phyloP scores from a whole-genome alignment of 495 filamentous ascomycete species.

The Cercophora scortea region DNA sequence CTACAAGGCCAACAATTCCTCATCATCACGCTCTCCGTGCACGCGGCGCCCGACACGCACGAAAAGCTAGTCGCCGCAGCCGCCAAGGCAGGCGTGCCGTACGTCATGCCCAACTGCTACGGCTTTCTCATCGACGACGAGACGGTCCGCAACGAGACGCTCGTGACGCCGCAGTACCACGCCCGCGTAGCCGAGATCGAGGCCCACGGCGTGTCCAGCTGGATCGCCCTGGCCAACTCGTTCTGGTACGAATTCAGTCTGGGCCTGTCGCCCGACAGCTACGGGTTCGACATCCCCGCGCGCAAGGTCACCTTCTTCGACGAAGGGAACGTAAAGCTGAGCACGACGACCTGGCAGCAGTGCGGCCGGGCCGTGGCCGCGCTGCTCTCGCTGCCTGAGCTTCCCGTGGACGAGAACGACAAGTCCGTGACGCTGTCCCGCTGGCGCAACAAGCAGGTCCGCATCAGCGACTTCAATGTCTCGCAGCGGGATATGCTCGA shows the following conservation, averaged over 20 bases:
- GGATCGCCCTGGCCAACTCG: constrained; percentile 30
- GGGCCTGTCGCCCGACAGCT: constrained; percentile 10
- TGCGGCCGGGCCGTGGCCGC: constrained; percentile 31
- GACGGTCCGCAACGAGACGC: constrained; percentile 9
- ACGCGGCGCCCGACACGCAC: constrained; percentile 24
- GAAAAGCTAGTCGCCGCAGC: constrained; percentile 50
- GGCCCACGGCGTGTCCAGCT: constrained; percentile 20
- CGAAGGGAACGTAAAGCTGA: constrained; percentile 25
- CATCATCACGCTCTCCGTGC: constrained; percentile 48
- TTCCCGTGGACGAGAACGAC: constrained; percentile 38
- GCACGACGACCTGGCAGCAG: constrained; percentile 31
- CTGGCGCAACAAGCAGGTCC: constrained; percentile 33
- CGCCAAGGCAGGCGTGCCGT: constrained; percentile 50
- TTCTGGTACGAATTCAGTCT: constrained; percentile 43
- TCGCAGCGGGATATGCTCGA: constrained; percentile 43
- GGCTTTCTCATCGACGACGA: constrained; percentile 35
- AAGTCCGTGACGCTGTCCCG: constrained; percentile 14
- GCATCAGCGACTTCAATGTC: constrained; percentile 33
- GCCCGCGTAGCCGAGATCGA: constrained; percentile 25
- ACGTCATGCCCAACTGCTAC: constrained; percentile 55
- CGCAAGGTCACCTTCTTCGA: constrained; percentile 27
- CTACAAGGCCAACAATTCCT: constrained; percentile 47
- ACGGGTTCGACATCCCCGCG: constrained; percentile 25
- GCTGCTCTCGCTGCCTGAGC: constrained; percentile 27
- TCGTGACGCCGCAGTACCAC: constrained; percentile 13